Base-by-base conservation (phyloP, 768 basidiomycete species). In the Macrolepiota dolichaula region DNA sequence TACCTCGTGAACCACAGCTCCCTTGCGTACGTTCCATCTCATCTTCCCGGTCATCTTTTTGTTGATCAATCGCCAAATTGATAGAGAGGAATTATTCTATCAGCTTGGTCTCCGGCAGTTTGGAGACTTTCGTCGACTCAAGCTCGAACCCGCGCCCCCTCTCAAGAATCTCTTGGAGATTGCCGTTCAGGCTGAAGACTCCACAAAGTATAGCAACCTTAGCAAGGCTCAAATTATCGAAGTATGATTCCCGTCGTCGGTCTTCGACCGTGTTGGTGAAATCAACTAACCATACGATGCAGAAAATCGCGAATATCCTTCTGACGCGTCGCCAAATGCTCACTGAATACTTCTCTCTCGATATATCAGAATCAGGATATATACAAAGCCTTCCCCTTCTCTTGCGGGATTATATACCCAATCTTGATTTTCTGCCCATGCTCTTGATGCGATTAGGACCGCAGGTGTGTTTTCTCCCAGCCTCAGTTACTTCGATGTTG, bases 91-190 rank as follows among this genome's bases (percentile, higher is more conserved):
- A 66, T 79, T 97, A 36, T 96, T 98, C 72, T 98, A 97, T 73
- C 97, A 99, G 69, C 82, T 99, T 6, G 93, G 86, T 1, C 74
- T 98, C 27, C 81, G 92, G 17, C 96, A 98, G 71, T 99, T 99
- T 68, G 93, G 95, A 1, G 83, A 91, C 63, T 84, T 91, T 63
- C 81, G 84, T 62, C 81, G 85, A 22, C 74, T 98, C 54, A 88
- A 87, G 63, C 79, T 98, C 2, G 88, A 95, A 37, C 96, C 96
- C 1, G 78, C 96, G 2, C 93, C 94, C 0, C 76, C 85, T 0
- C 70, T 98, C 15, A 81, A 80, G 1, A 82, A 81, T 11, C 77
- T 98, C 54, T 68, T 99, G 12, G 77, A 84, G 51, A 83, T 98
- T 4, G 96, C 94, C 0, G 86, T 96, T 13, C 84, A 87, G 13